phyloP scores from a whole-genome alignment of 495 filamentous ascomycete species.

The Sordaria brevicollis region DNA sequence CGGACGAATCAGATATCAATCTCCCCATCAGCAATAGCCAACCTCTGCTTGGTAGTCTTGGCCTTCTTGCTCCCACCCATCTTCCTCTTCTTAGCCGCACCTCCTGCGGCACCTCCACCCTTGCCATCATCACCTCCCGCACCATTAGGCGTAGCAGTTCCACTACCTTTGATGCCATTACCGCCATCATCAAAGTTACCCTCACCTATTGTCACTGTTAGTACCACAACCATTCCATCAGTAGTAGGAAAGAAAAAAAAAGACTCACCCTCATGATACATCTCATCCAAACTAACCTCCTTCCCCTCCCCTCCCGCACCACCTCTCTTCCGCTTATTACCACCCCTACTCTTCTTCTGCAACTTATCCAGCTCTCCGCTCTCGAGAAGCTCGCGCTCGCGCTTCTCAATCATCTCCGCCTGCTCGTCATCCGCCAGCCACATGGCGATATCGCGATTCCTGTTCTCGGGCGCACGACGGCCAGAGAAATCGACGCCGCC shows the following conservation, averaged over 20 bases:
- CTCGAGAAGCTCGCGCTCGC: slow-evolving; percentile 70
- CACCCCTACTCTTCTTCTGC: slow-evolving; percentile 45
- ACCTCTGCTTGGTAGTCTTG: slow-evolving; percentile 80
- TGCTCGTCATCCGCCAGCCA: slow-evolving; percentile 96
- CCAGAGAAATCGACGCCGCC: slow-evolving; percentile 83
- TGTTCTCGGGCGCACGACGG: slow-evolving; percentile 68
- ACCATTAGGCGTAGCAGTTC: slow-evolving; percentile 69
- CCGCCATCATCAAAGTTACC: slow-evolving; percentile 73
- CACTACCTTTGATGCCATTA: slow-evolving; percentile 56
- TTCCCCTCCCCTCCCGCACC: slow-evolving; percentile 24
- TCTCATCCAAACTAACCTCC: slow-evolving; percentile 78
- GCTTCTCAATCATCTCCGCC: slow-evolving; percentile 79
- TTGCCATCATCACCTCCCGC: slow-evolving; percentile 41
- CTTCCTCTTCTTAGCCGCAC: slow-evolving; percentile 38
- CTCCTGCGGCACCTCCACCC: slow-evolving; percentile 39
- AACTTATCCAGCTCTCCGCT: slow-evolving; percentile 50
- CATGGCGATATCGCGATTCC: slow-evolving; percentile 91
- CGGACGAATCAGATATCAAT: slow-evolving; percentile 26
- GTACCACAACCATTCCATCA: slow-evolving; percentile 3
- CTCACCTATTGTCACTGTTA: slow-evolving; percentile 52
- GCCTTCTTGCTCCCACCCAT: slow-evolving; percentile 69
- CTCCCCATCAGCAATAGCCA: slow-evolving; percentile 78
- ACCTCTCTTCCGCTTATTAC: slow-evolving; percentile 22
- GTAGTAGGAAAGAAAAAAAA: neutral
- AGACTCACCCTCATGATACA: slow-evolving; percentile 93